phyloP scores from a whole-genome alignment of 306 rosid genomes.

The Quercus aquifolioides region DNA sequence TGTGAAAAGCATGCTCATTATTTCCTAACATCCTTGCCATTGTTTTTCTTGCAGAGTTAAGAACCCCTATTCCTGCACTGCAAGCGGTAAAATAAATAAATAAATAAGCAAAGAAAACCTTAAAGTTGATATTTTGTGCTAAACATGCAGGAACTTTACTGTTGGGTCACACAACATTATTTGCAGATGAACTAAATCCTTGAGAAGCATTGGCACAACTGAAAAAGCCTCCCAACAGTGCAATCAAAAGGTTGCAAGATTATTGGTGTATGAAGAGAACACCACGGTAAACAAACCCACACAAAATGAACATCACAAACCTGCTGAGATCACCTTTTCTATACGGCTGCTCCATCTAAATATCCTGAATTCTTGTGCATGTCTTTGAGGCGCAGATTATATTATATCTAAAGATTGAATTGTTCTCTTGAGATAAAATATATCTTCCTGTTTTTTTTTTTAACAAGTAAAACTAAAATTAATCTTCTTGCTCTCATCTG shows the following conservation, averaged over 20 bases:
- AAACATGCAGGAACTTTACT: slow-evolving; percentile 10
- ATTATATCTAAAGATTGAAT: no score
- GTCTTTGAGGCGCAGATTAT: background rate
- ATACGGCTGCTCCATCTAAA: background rate
- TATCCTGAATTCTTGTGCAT: background rate
- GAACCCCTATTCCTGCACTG: slow-evolving; percentile 99
- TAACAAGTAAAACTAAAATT: background rate
- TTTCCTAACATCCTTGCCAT: slow-evolving; percentile 99
- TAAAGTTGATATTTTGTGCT: slow-evolving; percentile 2
- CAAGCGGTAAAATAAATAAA: slow-evolving; percentile 22
- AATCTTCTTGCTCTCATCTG: background rate
- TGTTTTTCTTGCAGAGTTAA: slow-evolving; percentile 87
- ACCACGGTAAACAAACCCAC: background rate
- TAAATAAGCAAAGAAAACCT: slow-evolving; percentile 22
- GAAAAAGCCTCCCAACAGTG: background rate
- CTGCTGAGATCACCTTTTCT: background rate
- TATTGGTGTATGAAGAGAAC: background rate
- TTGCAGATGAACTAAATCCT: background rate
- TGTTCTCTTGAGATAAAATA: background rate
- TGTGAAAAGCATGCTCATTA: slow-evolving; percentile 73
- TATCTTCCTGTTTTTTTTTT: background rate
- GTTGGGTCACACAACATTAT: slow-evolving; percentile 5
- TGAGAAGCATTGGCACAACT: background rate
- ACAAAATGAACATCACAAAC: background rate
- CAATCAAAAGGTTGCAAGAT: background rate